Conservation (phyloP, 1,139 yeast species). For the Yamadazyma atlantica region DNA sequence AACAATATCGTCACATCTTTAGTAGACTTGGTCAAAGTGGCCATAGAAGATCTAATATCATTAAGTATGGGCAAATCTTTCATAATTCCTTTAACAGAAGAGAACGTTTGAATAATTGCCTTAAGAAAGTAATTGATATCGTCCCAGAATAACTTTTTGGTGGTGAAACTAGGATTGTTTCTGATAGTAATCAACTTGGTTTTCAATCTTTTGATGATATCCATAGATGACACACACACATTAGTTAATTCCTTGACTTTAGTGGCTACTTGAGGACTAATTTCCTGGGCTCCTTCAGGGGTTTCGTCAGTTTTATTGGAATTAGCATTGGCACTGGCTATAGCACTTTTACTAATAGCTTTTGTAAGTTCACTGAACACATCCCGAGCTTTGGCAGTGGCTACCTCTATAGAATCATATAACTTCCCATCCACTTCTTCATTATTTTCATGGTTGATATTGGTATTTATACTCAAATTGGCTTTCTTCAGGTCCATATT, state of each 20-base stretch:
- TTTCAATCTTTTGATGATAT: slow-evolving; percentile 68
- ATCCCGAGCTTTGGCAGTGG: slow-evolving; percentile 74
- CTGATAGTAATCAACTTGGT: slow-evolving; percentile 54
- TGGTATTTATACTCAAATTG: slow-evolving; percentile 23
- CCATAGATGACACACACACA: slow-evolving; percentile 80
- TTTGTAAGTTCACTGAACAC: slow-evolving; percentile 78
- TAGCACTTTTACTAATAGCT: slow-evolving; percentile 73
- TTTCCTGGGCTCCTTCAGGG: too few relatives aligned
- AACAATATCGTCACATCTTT: slow-evolving; percentile 84
- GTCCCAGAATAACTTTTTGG: slow-evolving; percentile 77
- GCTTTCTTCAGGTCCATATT: slow-evolving; percentile 9
- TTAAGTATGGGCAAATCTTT: slow-evolving; percentile 75
- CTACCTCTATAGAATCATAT: slow-evolving; percentile 69
- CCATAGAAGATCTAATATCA: slow-evolving; percentile 78
- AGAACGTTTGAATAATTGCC: slow-evolving; percentile 78
- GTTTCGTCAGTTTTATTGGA: too few relatives aligned
- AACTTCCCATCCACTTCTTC: slow-evolving; percentile 74
- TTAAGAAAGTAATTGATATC: slow-evolving; percentile 81
- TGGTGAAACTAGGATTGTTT: slow-evolving; percentile 50
- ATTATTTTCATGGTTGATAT: slow-evolving; percentile 16
- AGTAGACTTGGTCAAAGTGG: slow-evolving; percentile 80
- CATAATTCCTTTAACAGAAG: slow-evolving; percentile 81
- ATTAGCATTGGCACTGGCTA: slow-evolving; percentile 25
- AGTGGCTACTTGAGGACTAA: slow-evolving; percentile 43
- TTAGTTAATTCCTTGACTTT: slow-evolving; percentile 77